Base-by-base conservation (phyloP, 306 rosid species). In the Quercus mongolica region DNA sequence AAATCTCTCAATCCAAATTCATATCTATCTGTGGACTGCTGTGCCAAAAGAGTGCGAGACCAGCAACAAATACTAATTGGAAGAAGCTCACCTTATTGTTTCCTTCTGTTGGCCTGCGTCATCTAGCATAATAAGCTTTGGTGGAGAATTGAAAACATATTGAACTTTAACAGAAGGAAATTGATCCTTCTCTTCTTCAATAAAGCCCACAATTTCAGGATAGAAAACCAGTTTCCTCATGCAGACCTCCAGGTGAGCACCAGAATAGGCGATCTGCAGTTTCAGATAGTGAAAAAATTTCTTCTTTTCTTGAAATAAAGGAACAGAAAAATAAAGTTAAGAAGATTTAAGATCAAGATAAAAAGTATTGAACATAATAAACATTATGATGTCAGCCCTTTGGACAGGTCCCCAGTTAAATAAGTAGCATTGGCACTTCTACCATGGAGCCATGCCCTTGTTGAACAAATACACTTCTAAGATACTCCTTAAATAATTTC, bases 221-320 rank as follows among this genome's bases (percentile, higher is more conserved):
- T 95, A 92, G 91, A 95, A 95, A 52, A 91, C 97, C 76, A 95
- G 91, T 77, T 95, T 93, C 86, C 97, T 85, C 99, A 93, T 89
- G 92, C 99, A 95, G 76, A 93, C 99, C 85, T 95, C 98, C 75
- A 95, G 74, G 58, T 91, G 30, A 30, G 94, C 97, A 75, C 98
- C 98, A 20, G 97, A 76, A 86, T 95, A 95, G 4, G 89, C 87
- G 56, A 95, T 67, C 99, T 94, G 89, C 71, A 83, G 78, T 65
- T 15, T 69, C 38, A 76, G 38, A 58, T 56, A 31, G 38, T 38
- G 12, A 58, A 49, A 64, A 63, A 46, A 35, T 38, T 54, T 59
- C 13, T 10, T 75, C 63, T 71, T 26, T 49, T 17, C 23, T 62
- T 57, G 35, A 70, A 63, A 18, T 30, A 19, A 44, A 38, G 30